Conservation (phyloP, 2,329 filamentous ascomycete genomes). For the Aspergillus japonicus region DNA sequence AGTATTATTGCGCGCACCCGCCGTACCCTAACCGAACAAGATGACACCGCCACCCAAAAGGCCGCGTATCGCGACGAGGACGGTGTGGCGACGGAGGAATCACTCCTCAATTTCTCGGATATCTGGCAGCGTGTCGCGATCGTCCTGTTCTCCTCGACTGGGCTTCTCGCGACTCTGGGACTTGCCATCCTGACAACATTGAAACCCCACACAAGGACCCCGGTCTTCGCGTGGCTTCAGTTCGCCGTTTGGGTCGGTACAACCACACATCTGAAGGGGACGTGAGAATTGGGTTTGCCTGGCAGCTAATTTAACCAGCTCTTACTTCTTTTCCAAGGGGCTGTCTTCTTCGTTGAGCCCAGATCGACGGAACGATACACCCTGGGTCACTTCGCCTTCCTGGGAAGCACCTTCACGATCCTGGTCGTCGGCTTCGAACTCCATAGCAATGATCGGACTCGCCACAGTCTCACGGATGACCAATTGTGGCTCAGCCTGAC, state of each 20-base stretch:
- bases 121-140: constrained; percentile 57
- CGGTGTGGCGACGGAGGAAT: constrained; percentile 65
- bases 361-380: constrained; percentile 33
- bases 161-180: constrained; percentile 57
- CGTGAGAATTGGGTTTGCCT: not conserved
- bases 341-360: constrained; percentile 36
- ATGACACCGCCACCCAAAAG: not conserved
- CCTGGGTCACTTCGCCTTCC: constrained; percentile 33
- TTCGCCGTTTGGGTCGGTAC: constrained; percentile 62
- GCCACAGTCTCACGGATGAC: constrained; percentile 7
- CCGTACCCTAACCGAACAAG: not conserved
- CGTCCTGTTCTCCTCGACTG: constrained; percentile 54
- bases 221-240: constrained; percentile 60
- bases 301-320: constrained; percentile 17
- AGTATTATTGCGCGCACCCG: not conserved
- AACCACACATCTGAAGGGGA: not conserved
- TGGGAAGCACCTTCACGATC: constrained; percentile 28
- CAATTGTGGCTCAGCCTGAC: constrained; percentile 47
- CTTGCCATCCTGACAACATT: constrained; percentile 55
- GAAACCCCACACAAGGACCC: constrained; percentile 27
- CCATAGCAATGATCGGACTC: constrained; percentile 33
- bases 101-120: constrained; percentile 62
- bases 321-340: constrained; percentile 33
- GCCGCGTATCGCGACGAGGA: constrained; percentile 64
- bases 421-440: constrained; percentile 25